Percentiles rank a stretch among this genome's conserved stretches.
These are phyloP conservation scores for Eucalyptus pumila DNA, from an alignment of 345 rosid genomes.

Conservation along the genomic window DNA sequence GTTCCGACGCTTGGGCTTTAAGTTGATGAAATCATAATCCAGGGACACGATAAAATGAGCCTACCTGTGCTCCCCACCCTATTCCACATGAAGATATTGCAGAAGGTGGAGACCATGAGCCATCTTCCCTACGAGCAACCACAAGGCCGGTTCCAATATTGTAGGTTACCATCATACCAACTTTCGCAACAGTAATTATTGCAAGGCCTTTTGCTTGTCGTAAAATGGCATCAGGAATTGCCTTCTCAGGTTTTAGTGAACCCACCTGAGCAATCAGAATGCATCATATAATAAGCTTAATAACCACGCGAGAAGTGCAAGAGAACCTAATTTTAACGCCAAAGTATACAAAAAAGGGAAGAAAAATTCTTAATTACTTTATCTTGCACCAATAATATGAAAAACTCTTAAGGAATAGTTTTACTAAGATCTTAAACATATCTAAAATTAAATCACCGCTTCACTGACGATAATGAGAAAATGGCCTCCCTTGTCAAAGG, in stretches of 20 bases:
- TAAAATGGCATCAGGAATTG: conserved; percentile 74
- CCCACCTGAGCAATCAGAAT: conserved; percentile 43
- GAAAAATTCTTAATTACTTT: neutral
- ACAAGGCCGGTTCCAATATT: conserved; percentile 91
- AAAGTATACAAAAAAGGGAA: neutral
- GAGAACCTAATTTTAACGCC: neutral
- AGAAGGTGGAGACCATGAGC: conserved; percentile 97
- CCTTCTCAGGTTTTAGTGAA: conserved; percentile 64
- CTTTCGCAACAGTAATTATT: conserved; percentile 67
- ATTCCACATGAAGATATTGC: conserved; percentile 85
- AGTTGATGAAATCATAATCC: neutral
- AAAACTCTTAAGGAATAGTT: neutral
- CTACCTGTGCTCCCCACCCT: conserved; percentile 99
- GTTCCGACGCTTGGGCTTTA: neutral
- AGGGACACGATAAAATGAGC: neutral
- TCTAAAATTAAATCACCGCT: neutral
- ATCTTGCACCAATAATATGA: neutral
- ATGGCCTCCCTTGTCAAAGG: neutral
- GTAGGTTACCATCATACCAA: conserved; percentile 83
- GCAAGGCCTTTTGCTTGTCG: conserved; percentile 91
- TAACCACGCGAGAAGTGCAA: neutral
- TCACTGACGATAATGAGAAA: neutral
- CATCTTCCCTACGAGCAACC: conserved; percentile 81
- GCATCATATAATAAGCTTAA: neutral
- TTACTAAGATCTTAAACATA: neutral